These are phyloP conservation scores for Diaporthe amygdali DNA, from an alignment of 2,329 filamentous ascomycete genomes.

Conservation along the genomic window DNA sequence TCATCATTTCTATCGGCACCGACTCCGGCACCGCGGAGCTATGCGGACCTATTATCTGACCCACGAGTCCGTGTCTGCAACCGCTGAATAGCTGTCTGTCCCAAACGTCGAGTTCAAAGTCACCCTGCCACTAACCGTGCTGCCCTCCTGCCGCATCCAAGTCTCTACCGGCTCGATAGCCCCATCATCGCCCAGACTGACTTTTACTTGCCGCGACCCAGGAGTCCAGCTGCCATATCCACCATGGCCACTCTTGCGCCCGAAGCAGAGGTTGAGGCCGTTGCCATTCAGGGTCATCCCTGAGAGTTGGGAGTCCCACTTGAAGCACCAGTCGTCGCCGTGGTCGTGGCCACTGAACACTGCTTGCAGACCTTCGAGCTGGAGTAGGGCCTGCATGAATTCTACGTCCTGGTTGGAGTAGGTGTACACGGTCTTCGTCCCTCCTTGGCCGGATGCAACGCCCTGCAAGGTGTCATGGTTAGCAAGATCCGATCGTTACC, in stretches of 20 bases:
- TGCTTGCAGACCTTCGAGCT: constrained; percentile 59
- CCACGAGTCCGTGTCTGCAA: not conserved
- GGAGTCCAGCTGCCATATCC: constrained; percentile 71
- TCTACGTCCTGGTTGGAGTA: constrained; percentile 58
- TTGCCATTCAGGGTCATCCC: constrained; percentile 40
- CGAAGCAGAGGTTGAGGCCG: constrained; percentile 49
- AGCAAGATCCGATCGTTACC: not conserved
- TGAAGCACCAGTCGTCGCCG: constrained; percentile 63
- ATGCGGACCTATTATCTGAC: not conserved
- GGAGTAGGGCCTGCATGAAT: constrained; percentile 67
- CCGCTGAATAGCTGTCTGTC: not conserved
- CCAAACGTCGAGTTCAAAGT: not conserved
- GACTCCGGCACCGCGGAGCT: not conserved
- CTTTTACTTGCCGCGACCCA: constrained; percentile 60
- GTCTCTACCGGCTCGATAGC: not conserved
- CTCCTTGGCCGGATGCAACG: constrained; percentile 26
- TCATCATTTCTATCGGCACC: not conserved
- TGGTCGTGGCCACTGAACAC: constrained; percentile 73
- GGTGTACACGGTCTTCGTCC: constrained; percentile 3
- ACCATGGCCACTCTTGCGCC: constrained; percentile 72
- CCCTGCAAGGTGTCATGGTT: constrained; percentile 39
- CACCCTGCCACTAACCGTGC: not conserved
- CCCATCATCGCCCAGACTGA: constrained; percentile 41
- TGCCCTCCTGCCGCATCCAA: constrained; percentile 9
- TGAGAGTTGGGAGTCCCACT: constrained; percentile 44